Evolutionary conservation across 2,329 filamentous ascomycete species (phyloP).

Genomic region (Hansfordia pulvinata): DNA sequence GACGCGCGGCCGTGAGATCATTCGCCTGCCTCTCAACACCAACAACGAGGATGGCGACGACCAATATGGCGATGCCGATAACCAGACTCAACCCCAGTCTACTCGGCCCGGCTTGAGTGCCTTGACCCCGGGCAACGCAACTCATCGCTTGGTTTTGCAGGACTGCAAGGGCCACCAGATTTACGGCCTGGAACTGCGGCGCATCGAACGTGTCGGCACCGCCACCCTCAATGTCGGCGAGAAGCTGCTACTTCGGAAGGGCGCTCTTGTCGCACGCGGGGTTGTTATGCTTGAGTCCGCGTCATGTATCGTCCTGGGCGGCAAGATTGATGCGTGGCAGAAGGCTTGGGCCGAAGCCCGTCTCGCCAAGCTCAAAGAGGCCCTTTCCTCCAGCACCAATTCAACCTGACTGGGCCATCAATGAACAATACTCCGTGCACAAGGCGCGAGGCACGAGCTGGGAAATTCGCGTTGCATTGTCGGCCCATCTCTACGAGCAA

Average conservation of each 20-base stretch:
- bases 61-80: constrained; percentile 25
- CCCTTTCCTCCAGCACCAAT: too few species aligned
- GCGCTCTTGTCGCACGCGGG: constrained; percentile 57
- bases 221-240: constrained; percentile 59
- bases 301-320: constrained; percentile 63
- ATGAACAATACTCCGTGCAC: too few species aligned
- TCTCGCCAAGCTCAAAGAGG: constrained; percentile 53
- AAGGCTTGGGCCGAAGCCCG: constrained; percentile 61
- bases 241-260: constrained; percentile 62
- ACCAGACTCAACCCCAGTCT: constrained; percentile 8
- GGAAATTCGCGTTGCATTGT: too few species aligned
- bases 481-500: too few species aligned
- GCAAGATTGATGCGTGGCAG: constrained; percentile 73
- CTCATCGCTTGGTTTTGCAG: constrained; percentile 73
- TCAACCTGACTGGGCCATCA: too few species aligned
- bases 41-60: constrained; percentile 31
- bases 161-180: constrained; percentile 59
- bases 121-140: constrained; percentile 35
- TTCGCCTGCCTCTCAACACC: constrained; percentile 42
- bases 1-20: constrained; percentile 66
- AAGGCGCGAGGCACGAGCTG: too few species aligned
- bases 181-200: constrained; percentile 59
- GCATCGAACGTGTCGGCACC: constrained; percentile 51
- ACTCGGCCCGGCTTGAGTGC: too few species aligned
- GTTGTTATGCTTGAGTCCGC: constrained; percentile 63